Conservation (phyloP, 73 alveolate genomes). For the Tetrahymena elliotti region DNA sequence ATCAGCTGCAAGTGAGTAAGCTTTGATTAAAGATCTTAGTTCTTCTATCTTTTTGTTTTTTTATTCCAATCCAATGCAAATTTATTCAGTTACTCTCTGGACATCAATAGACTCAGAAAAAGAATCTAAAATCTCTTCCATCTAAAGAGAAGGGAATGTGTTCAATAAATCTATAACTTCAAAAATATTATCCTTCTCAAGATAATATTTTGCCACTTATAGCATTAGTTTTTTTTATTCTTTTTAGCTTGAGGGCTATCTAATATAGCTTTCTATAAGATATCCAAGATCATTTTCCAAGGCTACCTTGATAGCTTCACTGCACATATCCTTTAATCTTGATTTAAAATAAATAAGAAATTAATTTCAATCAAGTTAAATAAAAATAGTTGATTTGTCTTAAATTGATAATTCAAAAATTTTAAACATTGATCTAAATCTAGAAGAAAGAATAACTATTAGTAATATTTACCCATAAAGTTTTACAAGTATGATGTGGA, state of each 20-base stretch:
- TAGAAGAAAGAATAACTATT: too few species aligned
- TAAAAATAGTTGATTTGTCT: too few species aligned
- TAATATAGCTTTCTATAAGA: not conserved
- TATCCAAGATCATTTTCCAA: not conserved
- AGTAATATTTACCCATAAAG: not conserved
- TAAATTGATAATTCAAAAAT: too few species aligned
- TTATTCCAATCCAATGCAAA: not conserved
- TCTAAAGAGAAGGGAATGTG: not conserved
- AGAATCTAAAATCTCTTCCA: not conserved
- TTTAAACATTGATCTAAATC: too few species aligned
- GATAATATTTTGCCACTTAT: not conserved
- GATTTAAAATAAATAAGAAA: not conserved
- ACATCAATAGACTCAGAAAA: not conserved
- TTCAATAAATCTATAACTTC: not conserved
- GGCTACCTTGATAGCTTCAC: not conserved
- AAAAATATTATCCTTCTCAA: not conserved
- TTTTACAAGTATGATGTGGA: not conserved
- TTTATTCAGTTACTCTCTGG: not conserved
- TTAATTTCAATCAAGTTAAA: too few species aligned
- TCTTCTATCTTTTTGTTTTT: not conserved
- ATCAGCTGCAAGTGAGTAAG: not conserved
- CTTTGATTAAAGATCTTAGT: not conserved
- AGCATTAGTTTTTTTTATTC: not conserved
- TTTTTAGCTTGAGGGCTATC: not conserved
- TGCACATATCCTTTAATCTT: not conserved